Base-by-base conservation (phyloP, 495 filamentous ascomycete species). In the Neurospora pannonica region DNA sequence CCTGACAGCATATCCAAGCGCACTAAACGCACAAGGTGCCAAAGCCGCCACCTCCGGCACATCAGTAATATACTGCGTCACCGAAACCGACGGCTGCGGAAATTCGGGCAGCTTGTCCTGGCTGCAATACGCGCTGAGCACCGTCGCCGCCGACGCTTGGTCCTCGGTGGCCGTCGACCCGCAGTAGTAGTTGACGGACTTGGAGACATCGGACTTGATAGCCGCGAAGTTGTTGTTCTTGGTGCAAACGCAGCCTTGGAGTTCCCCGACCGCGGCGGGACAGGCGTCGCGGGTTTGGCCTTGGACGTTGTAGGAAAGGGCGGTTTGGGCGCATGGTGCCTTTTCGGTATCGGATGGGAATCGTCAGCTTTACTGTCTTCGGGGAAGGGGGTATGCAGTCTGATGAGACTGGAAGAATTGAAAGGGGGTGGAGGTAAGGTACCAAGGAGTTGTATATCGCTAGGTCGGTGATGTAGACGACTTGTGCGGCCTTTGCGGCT, bases 201-300 rank as follows among this genome's bases (percentile, higher is more conserved):
- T 70, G 0, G 85, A 83, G 13, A 88, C 79, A 10, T 43, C 75
- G 5, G 79, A 77, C 36, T 79, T 77, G 71, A 88, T 79, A 9
- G 82, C 82, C 9, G 76, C 79, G n/a, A 82, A 79, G 76, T 85
- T 85, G 60, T 81, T 79, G 77, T 86, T 82, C 74, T 87, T 84
- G 70, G 84, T 85, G 77, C 86, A 88, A 38, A 85, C 79, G 43
- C 86, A 88, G 10, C 80, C 83, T 75, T 85, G 84, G 1, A 87
- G 81, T 11, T 81, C 82, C 2, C 82, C 79, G 10, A 80, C 81
- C 24, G 72, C 79, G 15, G 81, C 71, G 15, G 85, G 85, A 54
- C 86, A 88, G 40, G 78, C 75, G 38, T 80, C 71, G 42, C 77
- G 70, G 3, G 86, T 87, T 54, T 81, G 79, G n/a, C 73, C 21